phyloP scores from a whole-genome alignment of 2,329 filamentous ascomycete species.

The Ceratocystis ficicola region DNA sequence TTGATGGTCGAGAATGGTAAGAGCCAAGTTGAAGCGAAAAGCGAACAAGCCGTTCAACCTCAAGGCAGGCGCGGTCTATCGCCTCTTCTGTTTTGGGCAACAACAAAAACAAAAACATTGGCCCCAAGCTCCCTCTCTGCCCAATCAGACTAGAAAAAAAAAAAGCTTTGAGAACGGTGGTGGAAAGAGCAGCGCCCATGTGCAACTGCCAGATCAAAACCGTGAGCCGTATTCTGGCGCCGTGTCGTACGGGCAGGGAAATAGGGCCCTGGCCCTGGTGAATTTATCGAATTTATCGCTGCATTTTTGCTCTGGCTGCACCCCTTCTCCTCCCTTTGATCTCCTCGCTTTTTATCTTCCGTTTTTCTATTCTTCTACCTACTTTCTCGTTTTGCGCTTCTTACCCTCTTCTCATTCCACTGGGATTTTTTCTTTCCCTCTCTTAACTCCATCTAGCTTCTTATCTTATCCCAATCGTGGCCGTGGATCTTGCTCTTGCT shows the following conservation, averaged over 20 bases:
- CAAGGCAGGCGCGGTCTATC: no score
- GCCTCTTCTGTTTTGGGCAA: background rate
- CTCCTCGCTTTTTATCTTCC: background rate
- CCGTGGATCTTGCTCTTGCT: background rate
- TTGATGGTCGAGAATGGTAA: background rate
- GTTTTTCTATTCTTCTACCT: background rate
- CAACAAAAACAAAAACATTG: background rate
- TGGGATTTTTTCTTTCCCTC: background rate
- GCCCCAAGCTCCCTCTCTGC: background rate
- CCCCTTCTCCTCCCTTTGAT: background rate
- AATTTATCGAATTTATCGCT: background rate
- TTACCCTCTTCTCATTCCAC: background rate
- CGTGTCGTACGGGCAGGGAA: slow-evolving; percentile 2
- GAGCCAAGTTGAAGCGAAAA: background rate
- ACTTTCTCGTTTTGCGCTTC: background rate
- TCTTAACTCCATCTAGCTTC: background rate
- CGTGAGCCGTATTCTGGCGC: background rate
- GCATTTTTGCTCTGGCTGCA: background rate
- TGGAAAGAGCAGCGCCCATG: background rate
- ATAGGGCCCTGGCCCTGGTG: no score
- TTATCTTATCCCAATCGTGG: background rate
- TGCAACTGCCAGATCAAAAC: background rate
- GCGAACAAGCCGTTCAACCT: background rate
- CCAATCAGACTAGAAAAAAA: background rate
- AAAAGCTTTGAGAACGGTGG: background rate